Base-by-base conservation (phyloP, 176 grass and related monocot species). In the Paspalum notatum region DNA sequence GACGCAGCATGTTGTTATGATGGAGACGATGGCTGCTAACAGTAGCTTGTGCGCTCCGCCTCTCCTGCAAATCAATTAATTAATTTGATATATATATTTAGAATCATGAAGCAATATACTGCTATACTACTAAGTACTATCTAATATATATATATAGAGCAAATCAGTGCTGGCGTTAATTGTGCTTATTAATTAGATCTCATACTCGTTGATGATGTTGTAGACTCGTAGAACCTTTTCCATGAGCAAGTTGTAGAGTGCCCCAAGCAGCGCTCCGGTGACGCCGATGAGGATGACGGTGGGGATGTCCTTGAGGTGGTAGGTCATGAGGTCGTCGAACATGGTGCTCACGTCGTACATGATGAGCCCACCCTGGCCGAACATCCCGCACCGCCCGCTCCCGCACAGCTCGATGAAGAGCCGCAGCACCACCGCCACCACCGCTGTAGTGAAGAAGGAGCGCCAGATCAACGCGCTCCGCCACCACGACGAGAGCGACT, bases 171-270 rank as follows among this genome's bases (percentile, higher is more conserved):
- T 32, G 32, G 1, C 3, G 32, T 32, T 32, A 32, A 32, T 32
- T 32, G 1, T 32, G 1, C 32, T 32, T n/a, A 89, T 55, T 17
- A 16, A 38, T 62, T 32, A 13, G 27, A 11, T 47, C 12, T 5
- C 88, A 6, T 91, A 94, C 94, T 94, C 95, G 12, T 98, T 94
- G 84, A 98, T 81, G 54, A 66, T 9, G 75, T 37, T 86, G 86
- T 90, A 94, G 70, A 89, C 12, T 5, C 78, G 85, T 18, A 98
- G 83, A 6, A 90, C 83, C 4, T 88, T 94, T 0, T 76, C 74
- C 95, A 98, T 98, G 53, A 98, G 88, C 51, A 89, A 93, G 75
- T 98, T 98, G 86, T 98, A 98, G 88, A 91, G 69, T n/a, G 60
- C 74, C 40, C 95, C 95, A 12, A 98, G 77, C 21, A 92, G 38